Conservation (phyloP, 169 alveolate genomes). For the Eimeria sp. region DNA sequence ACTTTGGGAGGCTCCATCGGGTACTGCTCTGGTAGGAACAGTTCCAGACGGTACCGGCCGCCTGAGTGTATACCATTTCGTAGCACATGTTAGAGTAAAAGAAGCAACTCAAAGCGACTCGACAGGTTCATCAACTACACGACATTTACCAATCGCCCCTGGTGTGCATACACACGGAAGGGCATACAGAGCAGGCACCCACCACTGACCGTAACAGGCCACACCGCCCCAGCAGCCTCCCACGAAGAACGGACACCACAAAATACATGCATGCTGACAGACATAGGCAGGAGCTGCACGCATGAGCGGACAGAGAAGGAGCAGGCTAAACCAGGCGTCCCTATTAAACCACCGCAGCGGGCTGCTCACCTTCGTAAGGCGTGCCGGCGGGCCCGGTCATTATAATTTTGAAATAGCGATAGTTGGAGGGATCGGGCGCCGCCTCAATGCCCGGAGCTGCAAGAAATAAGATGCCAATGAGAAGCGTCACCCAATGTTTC, state of each 20-base stretch:
- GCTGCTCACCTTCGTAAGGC: conserved; percentile 97
- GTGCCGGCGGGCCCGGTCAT: conserved; percentile 99
- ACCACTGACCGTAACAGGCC: no score
- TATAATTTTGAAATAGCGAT: conserved; percentile 97
- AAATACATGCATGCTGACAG: no score
- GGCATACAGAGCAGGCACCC: no score
- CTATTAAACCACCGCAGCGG: neutral
- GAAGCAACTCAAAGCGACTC: no score
- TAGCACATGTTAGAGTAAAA: neutral
- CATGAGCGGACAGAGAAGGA: no score
- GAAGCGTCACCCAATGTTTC: neutral
- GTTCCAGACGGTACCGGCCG: conserved; percentile 97
- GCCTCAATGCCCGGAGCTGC: conserved; percentile 98
- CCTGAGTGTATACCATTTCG: conserved; percentile 77
- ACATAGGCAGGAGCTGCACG: no score
- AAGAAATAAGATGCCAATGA: neutral
- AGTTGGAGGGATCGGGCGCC: conserved; percentile 96
- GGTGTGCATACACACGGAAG: no score
- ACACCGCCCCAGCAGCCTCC: no score
- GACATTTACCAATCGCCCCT: no score
- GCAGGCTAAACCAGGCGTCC: no score
- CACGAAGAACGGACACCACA: no score
- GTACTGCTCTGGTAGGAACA: conserved; percentile 98
- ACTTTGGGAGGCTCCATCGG: conserved; percentile 99
- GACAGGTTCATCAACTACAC: no score